Percentiles rank a stretch among this genome's conserved stretches.
phyloP scores from a whole-genome alignment of 805 yeast species.

The Ogataea zsoltii region DNA sequence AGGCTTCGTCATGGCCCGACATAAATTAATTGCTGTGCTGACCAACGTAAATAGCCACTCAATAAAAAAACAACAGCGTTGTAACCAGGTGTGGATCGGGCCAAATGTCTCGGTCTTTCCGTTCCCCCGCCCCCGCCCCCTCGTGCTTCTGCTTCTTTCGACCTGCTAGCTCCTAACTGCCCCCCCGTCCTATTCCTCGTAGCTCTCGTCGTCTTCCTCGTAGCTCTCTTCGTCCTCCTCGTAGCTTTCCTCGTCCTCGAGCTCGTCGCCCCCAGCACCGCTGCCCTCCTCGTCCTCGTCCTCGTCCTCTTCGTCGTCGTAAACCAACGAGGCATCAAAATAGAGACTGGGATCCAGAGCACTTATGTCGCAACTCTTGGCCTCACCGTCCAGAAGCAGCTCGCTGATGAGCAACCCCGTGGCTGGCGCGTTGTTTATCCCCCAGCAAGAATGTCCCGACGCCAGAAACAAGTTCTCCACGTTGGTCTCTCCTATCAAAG shows the following conservation, averaged over 20 bases:
- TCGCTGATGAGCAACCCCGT: conserved; percentile 95
- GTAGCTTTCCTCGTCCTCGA: conserved; percentile 4
- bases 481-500: conserved; percentile 90
- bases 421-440: conserved; percentile 95
- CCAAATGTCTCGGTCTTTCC: too few relatives aligned
- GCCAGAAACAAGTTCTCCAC: conserved; percentile 78
- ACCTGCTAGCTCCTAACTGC: not conserved
- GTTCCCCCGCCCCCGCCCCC: too few relatives aligned
- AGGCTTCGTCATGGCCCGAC: not conserved
- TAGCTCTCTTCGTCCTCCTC: conserved; percentile 11
- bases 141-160: too few relatives aligned
- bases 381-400: conserved; percentile 78
- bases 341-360: conserved; percentile 84
- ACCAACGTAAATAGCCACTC: too few relatives aligned
- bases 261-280: conserved; percentile 15
- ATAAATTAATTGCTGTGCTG: not conserved
- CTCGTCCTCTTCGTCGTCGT: conserved; percentile 35
- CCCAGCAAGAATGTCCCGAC: conserved; percentile 98
- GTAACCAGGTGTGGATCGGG: too few relatives aligned
- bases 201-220: conserved; percentile 5
- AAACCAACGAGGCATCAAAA: conserved; percentile 65
- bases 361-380: conserved; percentile 71
- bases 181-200: not conserved
- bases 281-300: conserved; percentile 18
- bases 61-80: too few relatives aligned